Evolutionary conservation across 2,329 filamentous ascomycete genomes (phyloP).

Genomic region (Cordyceps militaris): DNA sequence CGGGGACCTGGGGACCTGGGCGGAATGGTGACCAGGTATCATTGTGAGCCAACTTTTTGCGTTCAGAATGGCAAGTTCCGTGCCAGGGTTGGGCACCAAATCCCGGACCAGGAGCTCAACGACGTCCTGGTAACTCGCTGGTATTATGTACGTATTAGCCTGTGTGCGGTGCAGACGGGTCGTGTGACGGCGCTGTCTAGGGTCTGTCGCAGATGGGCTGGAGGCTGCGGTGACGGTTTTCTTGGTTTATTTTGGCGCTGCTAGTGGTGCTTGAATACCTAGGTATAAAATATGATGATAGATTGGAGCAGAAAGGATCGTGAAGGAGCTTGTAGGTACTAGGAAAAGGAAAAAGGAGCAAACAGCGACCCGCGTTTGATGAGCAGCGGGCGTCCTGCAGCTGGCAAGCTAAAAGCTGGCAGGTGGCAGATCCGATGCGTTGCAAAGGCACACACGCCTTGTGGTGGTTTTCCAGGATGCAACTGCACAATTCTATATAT

Average conservation of each 20-base stretch:
- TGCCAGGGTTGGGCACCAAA: not conserved
- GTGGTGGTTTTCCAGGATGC: not conserved
- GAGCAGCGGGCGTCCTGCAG: not conserved
- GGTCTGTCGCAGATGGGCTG: no score
- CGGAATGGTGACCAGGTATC: not conserved
- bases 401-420: not conserved
- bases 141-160: no score
- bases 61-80: not conserved
- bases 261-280: no score
- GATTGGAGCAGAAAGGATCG: no score
- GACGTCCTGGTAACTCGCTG: no score
- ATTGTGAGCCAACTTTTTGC: not conserved
- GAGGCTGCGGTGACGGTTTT: no score
- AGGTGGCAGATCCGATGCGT: not conserved
- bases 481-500: not conserved
- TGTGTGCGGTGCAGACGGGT: no score
- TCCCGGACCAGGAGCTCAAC: not conserved
- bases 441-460: not conserved
- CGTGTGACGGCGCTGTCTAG: no score
- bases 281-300: no score
- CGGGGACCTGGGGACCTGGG: not conserved
- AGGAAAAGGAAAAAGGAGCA: not conserved
- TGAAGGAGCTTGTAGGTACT: no score
- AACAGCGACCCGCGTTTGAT: not conserved
- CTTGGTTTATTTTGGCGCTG: no score